A percentile compares a stretch with the other conserved stretches of the same genome.
phyloP scores from a whole-genome alignment of 768 basidiomycete species.

The Crassisporium funariophilum region DNA sequence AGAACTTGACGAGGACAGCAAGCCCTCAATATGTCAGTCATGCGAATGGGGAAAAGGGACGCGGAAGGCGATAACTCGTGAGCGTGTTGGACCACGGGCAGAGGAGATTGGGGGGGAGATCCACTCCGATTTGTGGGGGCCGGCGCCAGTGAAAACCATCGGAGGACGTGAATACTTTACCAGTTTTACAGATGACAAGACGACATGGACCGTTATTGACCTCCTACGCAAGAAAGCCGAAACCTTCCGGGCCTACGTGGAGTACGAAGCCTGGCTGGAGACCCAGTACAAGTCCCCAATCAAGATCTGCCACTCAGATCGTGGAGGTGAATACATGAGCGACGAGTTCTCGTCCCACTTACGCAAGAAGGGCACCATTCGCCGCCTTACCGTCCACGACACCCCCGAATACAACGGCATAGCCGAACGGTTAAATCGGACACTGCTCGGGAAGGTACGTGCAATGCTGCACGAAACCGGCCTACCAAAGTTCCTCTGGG shows the following conservation, averaged over 20 bases:
- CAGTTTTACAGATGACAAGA: neutral
- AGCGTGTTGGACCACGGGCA: neutral
- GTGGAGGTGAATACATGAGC: conserved; percentile 27
- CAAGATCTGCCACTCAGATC: conserved; percentile 40
- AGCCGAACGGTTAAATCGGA: conserved; percentile 37
- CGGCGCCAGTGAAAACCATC: conserved; percentile 6
- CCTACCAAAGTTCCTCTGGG: conserved; percentile 34
- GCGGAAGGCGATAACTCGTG: neutral
- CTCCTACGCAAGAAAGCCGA: conserved; percentile 24
- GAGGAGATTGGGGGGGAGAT: neutral
- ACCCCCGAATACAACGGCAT: conserved; percentile 38
- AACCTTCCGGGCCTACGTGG: conserved; percentile 28
- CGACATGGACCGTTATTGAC: neutral
- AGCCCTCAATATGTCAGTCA: too few species aligned
- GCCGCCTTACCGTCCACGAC: conserved; percentile 10
- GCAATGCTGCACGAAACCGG: conserved; percentile 31
- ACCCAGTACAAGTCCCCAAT: conserved; percentile 22
- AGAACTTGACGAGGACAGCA: too few species aligned
- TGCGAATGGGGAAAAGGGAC: neutral
- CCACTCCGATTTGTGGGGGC: neutral
- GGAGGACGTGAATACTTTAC: neutral
- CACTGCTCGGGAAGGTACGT: conserved; percentile 27
- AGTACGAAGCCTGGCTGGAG: conserved; percentile 29
- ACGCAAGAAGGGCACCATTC: neutral
- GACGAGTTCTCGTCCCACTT: conserved; percentile 9